These are phyloP conservation scores for Arabidopsis thaliana DNA, from an alignment of 345 rosid species.

Conservation along the genomic window DNA sequence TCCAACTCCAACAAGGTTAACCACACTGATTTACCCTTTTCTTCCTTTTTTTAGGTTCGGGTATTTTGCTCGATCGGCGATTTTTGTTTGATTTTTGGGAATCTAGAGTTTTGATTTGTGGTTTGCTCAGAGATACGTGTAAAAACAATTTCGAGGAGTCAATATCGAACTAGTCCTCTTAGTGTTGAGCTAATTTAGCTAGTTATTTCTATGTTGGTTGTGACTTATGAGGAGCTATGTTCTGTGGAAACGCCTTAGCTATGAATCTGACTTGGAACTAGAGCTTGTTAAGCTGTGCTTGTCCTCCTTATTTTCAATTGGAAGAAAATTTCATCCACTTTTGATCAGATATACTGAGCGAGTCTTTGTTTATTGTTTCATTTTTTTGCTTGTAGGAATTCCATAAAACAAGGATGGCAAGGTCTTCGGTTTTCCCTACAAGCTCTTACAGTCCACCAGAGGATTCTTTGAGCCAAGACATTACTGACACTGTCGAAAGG, in stretches of 20 bases:
- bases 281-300: background rate
- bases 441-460: slow-evolving; percentile 82
- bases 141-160: background rate
- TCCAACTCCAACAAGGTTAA: slow-evolving; percentile 45
- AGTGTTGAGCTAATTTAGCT: background rate
- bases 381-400: slow-evolving; percentile 59
- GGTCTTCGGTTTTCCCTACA: slow-evolving; percentile 65
- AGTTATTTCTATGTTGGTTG: background rate
- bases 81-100: background rate
- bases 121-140: background rate
- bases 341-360: slow-evolving; percentile 12
- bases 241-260: background rate
- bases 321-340: background rate
- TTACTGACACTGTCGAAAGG: slow-evolving; percentile 65
- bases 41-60: background rate
- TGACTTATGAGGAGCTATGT: background rate
- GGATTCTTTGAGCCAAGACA: slow-evolving; percentile 71
- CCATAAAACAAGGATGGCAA: slow-evolving; percentile 74
- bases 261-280: background rate
- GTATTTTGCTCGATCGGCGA: background rate
- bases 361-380: slow-evolving; percentile 3
- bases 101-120: slow-evolving; percentile 22
- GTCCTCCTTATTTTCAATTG: too few species aligned
- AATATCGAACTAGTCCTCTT: background rate
- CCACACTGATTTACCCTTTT: background rate